These are phyloP conservation scores for Madurella mycetomatis DNA, from an alignment of 2,329 filamentous ascomycete species.

Conservation along the genomic window DNA sequence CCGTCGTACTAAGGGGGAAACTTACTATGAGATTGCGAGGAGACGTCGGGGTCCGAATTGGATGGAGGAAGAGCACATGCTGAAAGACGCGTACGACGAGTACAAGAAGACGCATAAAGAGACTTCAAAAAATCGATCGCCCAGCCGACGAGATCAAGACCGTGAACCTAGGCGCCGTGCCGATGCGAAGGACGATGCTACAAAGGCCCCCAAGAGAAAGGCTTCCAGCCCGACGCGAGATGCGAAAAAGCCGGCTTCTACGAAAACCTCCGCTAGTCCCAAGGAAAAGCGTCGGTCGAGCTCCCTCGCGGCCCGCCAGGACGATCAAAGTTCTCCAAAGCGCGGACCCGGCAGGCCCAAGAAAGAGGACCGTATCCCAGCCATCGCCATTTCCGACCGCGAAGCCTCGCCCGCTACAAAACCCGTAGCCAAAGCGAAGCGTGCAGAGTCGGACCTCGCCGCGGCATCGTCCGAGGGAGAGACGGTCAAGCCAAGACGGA, in stretches of 20 bases:
- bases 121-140: conserved; percentile 46
- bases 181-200: conserved; percentile 42
- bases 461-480: conserved; percentile 54
- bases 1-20: conserved; percentile 67
- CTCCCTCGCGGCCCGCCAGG: conserved; percentile 40
- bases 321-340: conserved; percentile 46
- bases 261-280: conserved; percentile 39
- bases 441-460: conserved; percentile 50
- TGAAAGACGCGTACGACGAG: conserved; percentile 71
- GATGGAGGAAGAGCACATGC: conserved; percentile 78
- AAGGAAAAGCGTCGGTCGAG: conserved; percentile 47
- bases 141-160: conserved; percentile 40
- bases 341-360: conserved; percentile 50
- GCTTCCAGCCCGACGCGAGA: conserved; percentile 48
- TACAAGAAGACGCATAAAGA: conserved; percentile 52
- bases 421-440: conserved; percentile 45
- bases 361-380: conserved; percentile 50
- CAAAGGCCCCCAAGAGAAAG: conserved; percentile 42
- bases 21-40: conserved; percentile 83
- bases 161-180: conserved; percentile 41
- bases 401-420: conserved; percentile 50
- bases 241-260: conserved; percentile 37
- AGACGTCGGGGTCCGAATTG: conserved; percentile 80
- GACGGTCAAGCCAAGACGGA: conserved; percentile 55
- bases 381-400: conserved; percentile 47